These are phyloP conservation scores for Xylaria venustula DNA, from an alignment of 495 filamentous ascomycete genomes.

Conservation along the genomic window DNA sequence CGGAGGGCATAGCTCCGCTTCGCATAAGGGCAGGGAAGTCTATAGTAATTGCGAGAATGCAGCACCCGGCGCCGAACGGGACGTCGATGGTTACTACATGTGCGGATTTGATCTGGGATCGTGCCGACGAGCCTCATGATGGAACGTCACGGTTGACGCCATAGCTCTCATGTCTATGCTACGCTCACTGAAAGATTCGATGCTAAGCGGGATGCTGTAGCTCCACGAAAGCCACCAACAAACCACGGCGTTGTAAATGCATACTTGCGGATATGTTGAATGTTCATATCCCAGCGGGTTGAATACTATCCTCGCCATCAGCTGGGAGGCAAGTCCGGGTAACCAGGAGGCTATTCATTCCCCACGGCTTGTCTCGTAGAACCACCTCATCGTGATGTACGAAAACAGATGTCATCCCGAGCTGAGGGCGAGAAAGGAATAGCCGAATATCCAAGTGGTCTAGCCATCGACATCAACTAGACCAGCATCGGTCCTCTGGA, in stretches of 20 bases:
- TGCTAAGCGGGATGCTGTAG: not conserved
- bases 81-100: not conserved
- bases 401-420: no score
- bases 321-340: no score
- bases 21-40: constrained; percentile 17
- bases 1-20: constrained; percentile 30
- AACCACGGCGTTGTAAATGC: no score
- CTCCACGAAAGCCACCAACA: not conserved
- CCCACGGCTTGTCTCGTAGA: no score
- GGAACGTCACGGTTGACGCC: constrained; percentile 7
- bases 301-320: no score
- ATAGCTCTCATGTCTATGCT: not conserved
- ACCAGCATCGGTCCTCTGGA: not conserved
- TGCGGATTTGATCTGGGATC: not conserved
- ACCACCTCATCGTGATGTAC: no score
- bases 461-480: not conserved
- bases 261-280: no score
- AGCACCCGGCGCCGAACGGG: constrained; percentile 7
- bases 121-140: constrained; percentile 22
- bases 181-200: not conserved
- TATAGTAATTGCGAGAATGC: constrained; percentile 18
- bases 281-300: no score
- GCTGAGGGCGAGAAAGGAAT: no score
- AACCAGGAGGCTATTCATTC: no score
- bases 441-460: not conserved